phyloP scores from a whole-genome alignment of 164 flowering plant genomes.

The Vitis rupestris region DNA sequence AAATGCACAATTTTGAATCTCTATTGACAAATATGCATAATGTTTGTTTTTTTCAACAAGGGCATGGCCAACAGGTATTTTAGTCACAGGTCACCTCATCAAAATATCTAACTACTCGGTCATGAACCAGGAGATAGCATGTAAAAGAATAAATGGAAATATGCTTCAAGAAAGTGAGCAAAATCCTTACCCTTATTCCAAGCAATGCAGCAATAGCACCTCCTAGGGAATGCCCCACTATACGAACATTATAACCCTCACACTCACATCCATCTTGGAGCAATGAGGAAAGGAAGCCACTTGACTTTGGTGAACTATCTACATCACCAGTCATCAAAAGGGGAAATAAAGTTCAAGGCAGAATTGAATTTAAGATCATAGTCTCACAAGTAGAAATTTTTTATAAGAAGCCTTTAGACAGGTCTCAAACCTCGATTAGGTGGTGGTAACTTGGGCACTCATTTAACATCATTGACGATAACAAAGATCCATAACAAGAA shows the following conservation, averaged over 20 bases:
- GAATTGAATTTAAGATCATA: no score
- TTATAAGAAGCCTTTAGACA: no score
- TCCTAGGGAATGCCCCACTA: conserved; percentile 91
- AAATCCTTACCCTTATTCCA: conserved; percentile 64
- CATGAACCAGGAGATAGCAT: not conserved
- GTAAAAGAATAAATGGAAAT: not conserved
- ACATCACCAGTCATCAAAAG: conserved; percentile 3
- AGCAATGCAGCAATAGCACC: conserved; percentile 78
- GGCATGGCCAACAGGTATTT: not conserved
- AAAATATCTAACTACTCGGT: not conserved
- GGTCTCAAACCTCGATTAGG: no score
- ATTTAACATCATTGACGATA: no score
- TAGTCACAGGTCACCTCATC: not conserved
- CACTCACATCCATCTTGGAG: conserved; percentile 80
- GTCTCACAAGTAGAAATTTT: no score
- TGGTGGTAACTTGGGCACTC: no score
- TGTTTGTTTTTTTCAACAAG: no score
- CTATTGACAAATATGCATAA: not conserved
- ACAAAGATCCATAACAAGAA: no score
- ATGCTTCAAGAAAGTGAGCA: not conserved
- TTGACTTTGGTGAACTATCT: conserved; percentile 21
- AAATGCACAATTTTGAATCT: not conserved
- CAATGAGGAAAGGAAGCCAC: conserved; percentile 73
- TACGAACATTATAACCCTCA: conserved; percentile 65
- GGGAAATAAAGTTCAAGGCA: not conserved